Evolutionary conservation across 139 green algal species (phyloP), one percentile per base, ranked within the genome.

Genomic region (Mesotaenium endlicherianum): DNA sequence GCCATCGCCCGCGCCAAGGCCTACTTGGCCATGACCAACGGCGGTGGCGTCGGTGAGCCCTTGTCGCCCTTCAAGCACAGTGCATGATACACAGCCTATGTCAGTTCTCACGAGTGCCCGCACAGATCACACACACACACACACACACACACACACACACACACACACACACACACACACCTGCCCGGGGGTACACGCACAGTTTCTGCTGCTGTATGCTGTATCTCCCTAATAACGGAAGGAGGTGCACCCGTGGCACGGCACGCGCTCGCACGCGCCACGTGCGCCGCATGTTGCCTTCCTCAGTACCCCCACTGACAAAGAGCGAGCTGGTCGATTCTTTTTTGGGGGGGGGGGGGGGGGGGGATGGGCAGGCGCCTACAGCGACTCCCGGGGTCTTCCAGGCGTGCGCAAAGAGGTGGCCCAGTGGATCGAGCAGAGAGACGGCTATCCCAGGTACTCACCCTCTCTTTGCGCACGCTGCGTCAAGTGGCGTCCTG

Each of bases 321-420:
- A n/a, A n/a, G n/a, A n/a, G n/a, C n/a, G n/a, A n/a, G n/a, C n/a
- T n/a, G n/a, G n/a, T n/a, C n/a, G n/a, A n/a, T n/a, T n/a, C n/a
- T n/a, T n/a, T n/a, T n/a, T n/a, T n/a, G n/a, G n/a, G n/a, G n/a
- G n/a, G n/a, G n/a, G n/a, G n/a, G 50, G 50, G 26, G 26, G 26
- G 20, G 50, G 26, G 93, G 26, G 26, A 20, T 64, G 93, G 30
- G 90, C 92, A 39, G 95, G 95, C 16, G 93, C 95, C 0, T 98
- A 98, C 93, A 94, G 87, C n/a, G 92, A 97, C 81, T 94, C 90
- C 1, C 82, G 91, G 16, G 94, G 94, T 31, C 90, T 92, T 57
- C 78, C 83, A 1, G 39, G 85, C 2, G 87, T 97, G 1, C 86
- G 94, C 2, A 36, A 95, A 76, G 91, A 95, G 75, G 90, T 97